Percentiles rank a stretch among this genome's conserved stretches.
Conservation (phyloP, 2,329 filamentous ascomycete species). For the Teratosphaeria zuluensis region DNA sequence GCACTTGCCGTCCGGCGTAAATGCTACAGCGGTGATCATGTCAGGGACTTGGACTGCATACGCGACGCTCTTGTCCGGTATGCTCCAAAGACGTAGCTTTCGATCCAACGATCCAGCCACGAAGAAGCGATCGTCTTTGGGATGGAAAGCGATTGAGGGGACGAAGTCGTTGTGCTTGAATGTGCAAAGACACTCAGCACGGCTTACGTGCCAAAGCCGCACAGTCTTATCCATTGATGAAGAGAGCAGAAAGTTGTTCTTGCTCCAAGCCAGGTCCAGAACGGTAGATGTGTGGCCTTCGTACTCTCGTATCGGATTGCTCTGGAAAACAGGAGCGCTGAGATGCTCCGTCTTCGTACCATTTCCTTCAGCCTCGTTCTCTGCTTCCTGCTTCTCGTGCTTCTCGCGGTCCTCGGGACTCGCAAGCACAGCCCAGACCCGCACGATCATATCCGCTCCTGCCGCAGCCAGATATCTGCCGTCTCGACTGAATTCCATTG, state of each 20-base stretch:
- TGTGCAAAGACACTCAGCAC: conserved; percentile 77
- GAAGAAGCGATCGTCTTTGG: conserved; percentile 91
- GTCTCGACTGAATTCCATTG: conserved; percentile 84
- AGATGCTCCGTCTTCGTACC: conserved; percentile 47
- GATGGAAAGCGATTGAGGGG: conserved; percentile 89
- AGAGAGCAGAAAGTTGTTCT: conserved; percentile 93
- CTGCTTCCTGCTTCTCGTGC: conserved; percentile 61
- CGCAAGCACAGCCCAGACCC: conserved; percentile 81
- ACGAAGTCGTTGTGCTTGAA: conserved; percentile 95
- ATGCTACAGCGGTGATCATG: conserved; percentile 87
- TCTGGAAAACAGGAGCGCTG: conserved; percentile 82
- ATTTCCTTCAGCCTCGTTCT: conserved; percentile 35
- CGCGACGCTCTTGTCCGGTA: conserved; percentile 88
- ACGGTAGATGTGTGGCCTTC: conserved; percentile 76
- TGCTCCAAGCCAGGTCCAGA: conserved; percentile 92
- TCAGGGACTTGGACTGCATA: conserved; percentile 69
- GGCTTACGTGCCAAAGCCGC: conserved; percentile 80
- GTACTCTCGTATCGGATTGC: conserved; percentile 69
- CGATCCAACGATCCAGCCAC: conserved; percentile 85
- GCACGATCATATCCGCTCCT: conserved; percentile 74
- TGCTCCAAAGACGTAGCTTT: conserved; percentile 86
- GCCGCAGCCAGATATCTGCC: conserved; percentile 86
- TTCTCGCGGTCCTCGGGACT: conserved; percentile 67
- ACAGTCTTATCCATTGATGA: conserved; percentile 99
- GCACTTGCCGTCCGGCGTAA: conserved; percentile 82